These are phyloP conservation scores for Suillus cothurnatus DNA, from an alignment of 768 basidiomycete species.

Conservation along the genomic window DNA sequence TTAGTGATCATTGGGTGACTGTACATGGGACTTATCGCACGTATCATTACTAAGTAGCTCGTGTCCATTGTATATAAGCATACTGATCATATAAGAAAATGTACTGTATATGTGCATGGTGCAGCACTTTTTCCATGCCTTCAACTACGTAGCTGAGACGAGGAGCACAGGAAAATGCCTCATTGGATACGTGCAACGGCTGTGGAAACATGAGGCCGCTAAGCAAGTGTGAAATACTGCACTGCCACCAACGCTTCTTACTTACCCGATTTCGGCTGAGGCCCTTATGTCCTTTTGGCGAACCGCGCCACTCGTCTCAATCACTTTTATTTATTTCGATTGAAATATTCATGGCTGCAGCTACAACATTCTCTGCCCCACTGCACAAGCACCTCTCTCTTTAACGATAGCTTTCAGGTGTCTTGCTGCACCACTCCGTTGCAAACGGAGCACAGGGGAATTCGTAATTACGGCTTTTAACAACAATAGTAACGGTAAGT, in stretches of 20 bases:
- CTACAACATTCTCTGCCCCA: not conserved
- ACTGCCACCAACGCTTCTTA: not conserved
- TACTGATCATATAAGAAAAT: not conserved
- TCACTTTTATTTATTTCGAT: conserved; percentile 1
- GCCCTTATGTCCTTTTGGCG: not conserved
- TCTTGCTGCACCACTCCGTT: not conserved
- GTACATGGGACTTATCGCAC: not conserved
- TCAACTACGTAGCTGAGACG: not conserved
- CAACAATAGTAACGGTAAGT: conserved; percentile 35
- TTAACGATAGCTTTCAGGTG: not conserved
- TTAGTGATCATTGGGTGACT: not conserved
- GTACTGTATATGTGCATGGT: not conserved
- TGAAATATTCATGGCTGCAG: not conserved
- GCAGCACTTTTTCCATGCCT: not conserved
- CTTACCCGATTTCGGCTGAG: not conserved
- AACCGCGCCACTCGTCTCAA: not conserved
- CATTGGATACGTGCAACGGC: not conserved
- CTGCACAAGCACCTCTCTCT: not conserved
- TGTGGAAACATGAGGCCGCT: conserved; percentile 4
- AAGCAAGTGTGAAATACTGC: not conserved
- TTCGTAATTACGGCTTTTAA: conserved; percentile 26
- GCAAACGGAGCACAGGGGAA: conserved; percentile 21
- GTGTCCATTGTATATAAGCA: not conserved
- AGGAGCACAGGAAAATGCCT: not conserved
- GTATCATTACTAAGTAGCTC: not conserved